Conservation (phyloP, 495 filamentous ascomycete genomes). For the Penicillium flavigenum region DNA sequence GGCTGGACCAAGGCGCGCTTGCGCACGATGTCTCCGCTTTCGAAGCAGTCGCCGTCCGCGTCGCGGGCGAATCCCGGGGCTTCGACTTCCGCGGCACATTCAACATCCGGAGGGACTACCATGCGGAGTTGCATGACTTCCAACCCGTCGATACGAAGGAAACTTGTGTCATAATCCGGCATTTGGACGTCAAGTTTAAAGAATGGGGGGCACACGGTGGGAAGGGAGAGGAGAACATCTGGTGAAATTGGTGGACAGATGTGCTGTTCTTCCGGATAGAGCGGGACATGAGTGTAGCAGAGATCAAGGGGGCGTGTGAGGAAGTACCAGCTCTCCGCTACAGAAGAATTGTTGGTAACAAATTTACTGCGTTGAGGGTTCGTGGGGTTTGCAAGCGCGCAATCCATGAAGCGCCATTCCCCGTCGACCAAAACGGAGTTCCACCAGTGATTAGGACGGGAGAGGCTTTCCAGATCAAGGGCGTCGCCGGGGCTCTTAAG, state of each 20-base stretch:
- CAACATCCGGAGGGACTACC: slow-evolving; percentile 81
- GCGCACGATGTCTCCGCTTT: slow-evolving; percentile 81
- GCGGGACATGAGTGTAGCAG: slow-evolving; percentile 93
- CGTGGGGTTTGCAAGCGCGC: slow-evolving; percentile 84
- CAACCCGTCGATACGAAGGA: slow-evolving; percentile 81
- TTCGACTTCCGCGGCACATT: slow-evolving; percentile 92
- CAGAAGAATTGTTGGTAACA: slow-evolving; percentile 63
- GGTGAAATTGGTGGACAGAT: slow-evolving; percentile 83
- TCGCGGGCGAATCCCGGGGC: slow-evolving; percentile 75
- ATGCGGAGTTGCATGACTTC: slow-evolving; percentile 90
- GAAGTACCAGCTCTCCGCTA: slow-evolving; percentile 89
- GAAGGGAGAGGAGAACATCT: slow-evolving; percentile 79
- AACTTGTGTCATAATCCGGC: slow-evolving; percentile 86
- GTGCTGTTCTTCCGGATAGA: slow-evolving; percentile 83
- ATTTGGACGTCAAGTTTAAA: slow-evolving; percentile 79
- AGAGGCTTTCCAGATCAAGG: slow-evolving; percentile 67
- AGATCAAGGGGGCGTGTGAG: slow-evolving; percentile 79
- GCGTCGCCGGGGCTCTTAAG: slow-evolving; percentile 87
- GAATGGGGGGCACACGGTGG: slow-evolving; percentile 79
- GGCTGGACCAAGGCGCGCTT: slow-evolving; percentile 88
- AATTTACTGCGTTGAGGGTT: slow-evolving; percentile 77
- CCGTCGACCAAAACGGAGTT: slow-evolving; percentile 91
- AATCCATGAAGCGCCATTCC: slow-evolving; percentile 97
- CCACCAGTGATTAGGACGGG: slow-evolving; percentile 96
- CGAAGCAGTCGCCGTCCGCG: slow-evolving; percentile 86